Base-by-base conservation (phyloP, 495 filamentous ascomycete genomes). In the Staphylotrichum longicolle region DNA sequence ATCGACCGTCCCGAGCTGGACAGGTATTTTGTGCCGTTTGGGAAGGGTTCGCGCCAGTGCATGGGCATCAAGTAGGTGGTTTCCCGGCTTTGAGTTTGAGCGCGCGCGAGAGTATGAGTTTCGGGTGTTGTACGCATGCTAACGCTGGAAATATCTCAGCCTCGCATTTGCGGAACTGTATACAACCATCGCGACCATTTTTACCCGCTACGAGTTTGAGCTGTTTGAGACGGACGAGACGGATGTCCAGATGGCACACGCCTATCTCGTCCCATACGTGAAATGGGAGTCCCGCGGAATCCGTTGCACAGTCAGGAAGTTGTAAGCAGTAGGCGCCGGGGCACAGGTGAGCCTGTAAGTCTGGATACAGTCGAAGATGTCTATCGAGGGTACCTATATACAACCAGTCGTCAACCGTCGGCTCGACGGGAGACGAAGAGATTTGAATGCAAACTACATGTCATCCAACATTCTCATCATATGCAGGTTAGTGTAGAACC, bases 31-130 rank as follows among this genome's bases (percentile, higher is more conserved):
- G 70, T 78, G 9, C 60, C 80, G 0, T 85, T 85, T 54, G 68
- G 63, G 7, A 76, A 71, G 57, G 81, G 81, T 0, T 75, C 72
- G 32, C 58, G 81, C 32, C 66, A 65, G 8, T 83, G 81, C 56
- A 49, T 83, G 8, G 81, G 81, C 9, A 72, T 78, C 27, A 72
- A 68, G 54, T 57, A 47, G 7, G 40, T 41, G 32, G 11, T 30
- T 20, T 27, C 5, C 20, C 7, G 0, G 6, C 5, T 48, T 48
- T 1, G 45, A 30, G n/a, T 14, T 48, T 30, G 45, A 48, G n/a
- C 3, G 10, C 6, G 45, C n/a, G n/a, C n/a, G n/a, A n/a, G n/a
- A n/a, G n/a, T n/a, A n/a, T n/a, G n/a, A n/a, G n/a, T n/a, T n/a
- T n/a, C n/a, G n/a, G n/a, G n/a, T n/a, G n/a, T n/a, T n/a, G n/a